Percentiles rank a stretch among this genome's conserved stretches.
phyloP scores from a whole-genome alignment of 306 rosid genomes.

The Lathyrus tuberosus region DNA sequence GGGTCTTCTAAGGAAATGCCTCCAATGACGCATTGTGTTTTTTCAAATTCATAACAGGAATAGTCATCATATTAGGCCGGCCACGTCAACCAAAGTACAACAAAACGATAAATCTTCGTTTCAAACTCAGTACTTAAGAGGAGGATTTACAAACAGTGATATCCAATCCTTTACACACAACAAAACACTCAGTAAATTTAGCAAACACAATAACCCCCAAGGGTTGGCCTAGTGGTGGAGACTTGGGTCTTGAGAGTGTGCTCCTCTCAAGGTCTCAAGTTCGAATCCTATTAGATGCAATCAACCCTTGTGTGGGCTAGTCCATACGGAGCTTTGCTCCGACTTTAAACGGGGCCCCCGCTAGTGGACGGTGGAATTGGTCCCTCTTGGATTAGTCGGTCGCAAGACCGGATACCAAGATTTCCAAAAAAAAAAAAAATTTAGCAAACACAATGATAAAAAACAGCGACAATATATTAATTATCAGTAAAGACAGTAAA shows the following conservation, averaged over 20 bases:
- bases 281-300: no score
- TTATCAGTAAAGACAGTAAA: constrained; percentile 1
- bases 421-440: no score
- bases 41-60: constrained; percentile 8
- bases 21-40: constrained; percentile 8
- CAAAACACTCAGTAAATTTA: background rate
- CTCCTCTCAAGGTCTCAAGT: no score
- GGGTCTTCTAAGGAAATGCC: constrained; percentile 7
- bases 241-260: no score
- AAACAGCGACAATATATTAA: constrained; percentile 1
- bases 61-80: background rate
- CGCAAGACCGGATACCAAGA: no score
- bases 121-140: constrained; percentile 14
- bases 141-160: background rate
- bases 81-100: constrained; percentile 19
- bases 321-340: no score
- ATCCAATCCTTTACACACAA: constrained; percentile 1
- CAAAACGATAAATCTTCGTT: background rate
- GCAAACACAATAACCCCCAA: background rate
- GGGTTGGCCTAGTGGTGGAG: no score
- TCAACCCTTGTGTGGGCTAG: no score
- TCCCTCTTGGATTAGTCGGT: no score
- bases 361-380: no score
- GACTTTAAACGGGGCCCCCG: no score
- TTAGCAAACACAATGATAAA: background rate